These are phyloP conservation scores for Helianthus annuus DNA, from an alignment of 129 eudicot species.

Conservation along the genomic window DNA sequence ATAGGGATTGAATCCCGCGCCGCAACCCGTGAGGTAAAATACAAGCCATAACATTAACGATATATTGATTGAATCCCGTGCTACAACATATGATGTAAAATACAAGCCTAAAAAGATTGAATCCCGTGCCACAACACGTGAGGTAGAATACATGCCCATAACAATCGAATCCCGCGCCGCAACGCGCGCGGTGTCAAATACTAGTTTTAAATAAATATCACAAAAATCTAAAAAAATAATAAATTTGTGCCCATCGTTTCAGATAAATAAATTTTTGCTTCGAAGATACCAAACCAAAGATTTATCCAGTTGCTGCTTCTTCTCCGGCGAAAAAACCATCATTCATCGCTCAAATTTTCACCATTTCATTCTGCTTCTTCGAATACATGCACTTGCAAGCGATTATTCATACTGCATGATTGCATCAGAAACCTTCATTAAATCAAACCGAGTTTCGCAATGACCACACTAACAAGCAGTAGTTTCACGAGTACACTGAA, in stretches of 20 bases:
- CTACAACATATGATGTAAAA: too few species aligned
- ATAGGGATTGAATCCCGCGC: too few species aligned
- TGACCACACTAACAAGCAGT: constrained; percentile 51
- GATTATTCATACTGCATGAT: constrained; percentile 5
- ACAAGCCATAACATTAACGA: too few species aligned
- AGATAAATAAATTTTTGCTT: constrained; percentile 25
- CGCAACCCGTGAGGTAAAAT: too few species aligned
- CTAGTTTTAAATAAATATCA: too few species aligned
- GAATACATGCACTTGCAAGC: not conserved
- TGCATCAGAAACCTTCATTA: not conserved
- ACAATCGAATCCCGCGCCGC: too few species aligned
- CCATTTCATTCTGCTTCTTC: constrained; percentile 21
- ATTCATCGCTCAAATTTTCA: constrained; percentile 19
- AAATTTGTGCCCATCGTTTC: constrained; percentile 31
- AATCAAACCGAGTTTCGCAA: not conserved
- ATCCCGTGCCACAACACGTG: too few species aligned
- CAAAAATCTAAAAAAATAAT: constrained; percentile 4
- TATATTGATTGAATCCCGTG: too few species aligned
- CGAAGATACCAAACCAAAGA: constrained; percentile 17
- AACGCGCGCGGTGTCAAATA: too few species aligned
- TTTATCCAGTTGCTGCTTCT: constrained; percentile 26
- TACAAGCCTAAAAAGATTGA: too few species aligned
- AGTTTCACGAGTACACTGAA: constrained; percentile 39
- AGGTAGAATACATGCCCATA: too few species aligned
- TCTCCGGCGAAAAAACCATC: not conserved